A percentile compares a stretch with the other conserved stretches of the same genome.
These are phyloP conservation scores for Didymella glomerata DNA, from an alignment of 2,329 filamentous ascomycete species.

Conservation along the genomic window DNA sequence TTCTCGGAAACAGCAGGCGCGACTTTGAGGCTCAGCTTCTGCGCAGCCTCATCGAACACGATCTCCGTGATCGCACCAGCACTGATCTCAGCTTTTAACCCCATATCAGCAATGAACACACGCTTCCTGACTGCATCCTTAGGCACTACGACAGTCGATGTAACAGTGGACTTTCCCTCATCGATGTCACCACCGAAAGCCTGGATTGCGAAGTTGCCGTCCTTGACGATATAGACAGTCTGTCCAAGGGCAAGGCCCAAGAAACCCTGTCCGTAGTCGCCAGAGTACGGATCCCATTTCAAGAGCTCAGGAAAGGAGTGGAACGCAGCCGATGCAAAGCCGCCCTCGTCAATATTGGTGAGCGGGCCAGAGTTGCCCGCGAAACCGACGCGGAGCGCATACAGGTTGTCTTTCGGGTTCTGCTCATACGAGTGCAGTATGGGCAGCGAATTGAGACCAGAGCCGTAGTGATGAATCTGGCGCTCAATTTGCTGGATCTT, in stretches of 20 bases:
- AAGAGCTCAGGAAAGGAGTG: conserved; percentile 66
- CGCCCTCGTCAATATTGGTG: conserved; percentile 64
- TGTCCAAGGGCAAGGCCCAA: conserved; percentile 61
- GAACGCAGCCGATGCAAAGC: conserved; percentile 64
- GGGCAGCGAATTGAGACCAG: conserved; percentile 65
- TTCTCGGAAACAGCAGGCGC: conserved; percentile 14
- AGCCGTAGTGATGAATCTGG: conserved; percentile 69
- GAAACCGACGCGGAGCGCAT: conserved; percentile 64
- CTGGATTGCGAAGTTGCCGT: conserved; percentile 56
- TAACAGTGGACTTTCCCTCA: conserved; percentile 21
- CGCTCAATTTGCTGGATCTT: conserved; percentile 55
- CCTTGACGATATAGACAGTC: conserved; percentile 60
- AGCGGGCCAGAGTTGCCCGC: conserved; percentile 63
- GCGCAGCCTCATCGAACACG: conserved; percentile 17
- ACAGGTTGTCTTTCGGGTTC: conserved; percentile 54
- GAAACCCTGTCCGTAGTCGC: conserved; percentile 66
- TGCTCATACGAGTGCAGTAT: conserved; percentile 62
- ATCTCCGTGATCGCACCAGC: conserved; percentile 32
- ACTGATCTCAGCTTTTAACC: conserved; percentile 44
- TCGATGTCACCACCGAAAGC: conserved; percentile 60
- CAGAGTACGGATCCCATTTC: conserved; percentile 64
- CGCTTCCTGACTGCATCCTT: conserved; percentile 59
- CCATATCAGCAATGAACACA: conserved; percentile 60
- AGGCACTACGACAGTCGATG: conserved; percentile 50
- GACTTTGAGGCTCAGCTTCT: conserved; percentile 25